Evolutionary conservation across 192 early-diverging fungal genomes (phyloP), one percentile per base, ranked within the genome.

Genomic region (Geosiphon pyriformis): DNA sequence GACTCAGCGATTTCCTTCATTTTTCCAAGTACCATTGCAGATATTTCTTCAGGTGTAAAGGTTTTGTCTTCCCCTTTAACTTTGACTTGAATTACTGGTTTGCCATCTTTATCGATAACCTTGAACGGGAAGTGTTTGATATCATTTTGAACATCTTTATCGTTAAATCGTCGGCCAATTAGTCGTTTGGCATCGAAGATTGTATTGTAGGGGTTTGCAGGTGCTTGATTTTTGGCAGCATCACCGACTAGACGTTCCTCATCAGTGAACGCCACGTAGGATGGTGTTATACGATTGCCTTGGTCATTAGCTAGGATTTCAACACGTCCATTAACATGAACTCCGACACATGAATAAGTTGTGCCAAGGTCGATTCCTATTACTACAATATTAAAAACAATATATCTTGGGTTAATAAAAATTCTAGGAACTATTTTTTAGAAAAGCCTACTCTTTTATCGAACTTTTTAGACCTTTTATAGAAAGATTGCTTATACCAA

Each of bases 221-320:
- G 79, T 55, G 89, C 90, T 85, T 94, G 93, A 82, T 95, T 95
- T 88, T 95, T 95, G 67, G 93, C 93, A 53, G 93, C 89, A 59
- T 95, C 92, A 69, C 93, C 93, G 71, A 95, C 89, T 52, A 95
- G 85, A 70, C 91, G 87, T 81, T 95, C 93, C 55, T 94, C 37
- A 15, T 42, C 52, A 65, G 92, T 92, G 71, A 95, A 95, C 58
- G 86, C 92, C 61, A 95, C 93, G 78, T 92, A 95, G 63, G 93
- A 95, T 12, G 93, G 92, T 46, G 92, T 95, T 72, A 94, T 94
- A 78, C 93, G 92, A 85, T 91, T 80, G 70, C 93, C 93, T 74
- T 94, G 91, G 74, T 96, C 94, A 88, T 96, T 94, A 65, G 94
- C 92, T 73, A 96, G 94, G 77, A 98, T 96, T 79, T 98, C 96